These are phyloP conservation scores for Brassica napus DNA, from an alignment of 345 rosid species.

Conservation along the genomic window Da-Ae NC_063435.1:25475001-25475500, in stretches of 20 bases:
- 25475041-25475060: not conserved
- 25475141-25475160: not conserved
- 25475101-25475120: not conserved
- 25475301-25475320: not conserved
- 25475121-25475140: not conserved
- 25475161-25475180: not conserved
- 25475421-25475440: too few species aligned
- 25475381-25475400: too few species aligned
- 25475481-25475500: too few species aligned
- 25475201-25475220: not conserved
- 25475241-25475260: not conserved
- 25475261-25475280: not conserved
- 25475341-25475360: too few species aligned
- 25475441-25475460: too few species aligned
- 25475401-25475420: too few species aligned
- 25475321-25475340: too few species aligned
- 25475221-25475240: not conserved
- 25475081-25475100: not conserved
- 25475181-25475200: not conserved
- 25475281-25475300: not conserved
- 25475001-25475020: not conserved
- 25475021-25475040: slow-evolving; percentile 2
- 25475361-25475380: too few species aligned
- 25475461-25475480: too few species aligned
- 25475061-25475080: not conserved